Conservation (phyloP, 176 grass and related monocot species). For the Stipa capillata region DNA sequence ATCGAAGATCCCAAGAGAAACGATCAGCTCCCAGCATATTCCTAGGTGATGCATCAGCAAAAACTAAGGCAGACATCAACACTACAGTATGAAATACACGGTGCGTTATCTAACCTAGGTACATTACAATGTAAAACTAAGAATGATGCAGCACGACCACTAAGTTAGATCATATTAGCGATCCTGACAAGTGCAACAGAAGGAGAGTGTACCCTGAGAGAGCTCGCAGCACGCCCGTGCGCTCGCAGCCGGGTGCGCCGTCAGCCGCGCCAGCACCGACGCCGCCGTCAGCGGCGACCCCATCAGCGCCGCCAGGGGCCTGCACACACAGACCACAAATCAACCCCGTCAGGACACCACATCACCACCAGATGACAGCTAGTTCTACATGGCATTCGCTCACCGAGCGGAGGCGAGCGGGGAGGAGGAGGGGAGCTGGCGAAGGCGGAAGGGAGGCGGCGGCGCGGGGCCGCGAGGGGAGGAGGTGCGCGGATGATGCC, state of each 20-base stretch:
- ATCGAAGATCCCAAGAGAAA: neutral
- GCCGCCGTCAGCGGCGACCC: slow-evolving; percentile 41
- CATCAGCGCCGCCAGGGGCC: slow-evolving; percentile 62
- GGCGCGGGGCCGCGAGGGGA: slow-evolving; percentile 31
- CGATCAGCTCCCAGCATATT: too few species aligned
- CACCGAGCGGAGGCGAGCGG: slow-evolving; percentile 28
- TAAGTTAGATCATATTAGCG: slow-evolving; percentile 28
- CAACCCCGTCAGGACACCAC: neutral
- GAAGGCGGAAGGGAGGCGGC: slow-evolving; percentile 37
- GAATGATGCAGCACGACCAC: slow-evolving; percentile 21
- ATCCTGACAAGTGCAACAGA: slow-evolving; percentile 48
- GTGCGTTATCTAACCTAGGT: neutral
- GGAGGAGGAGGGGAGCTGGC: neutral
- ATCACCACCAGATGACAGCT: neutral
- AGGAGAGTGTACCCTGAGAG: slow-evolving; percentile 76
- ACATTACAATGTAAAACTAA: neutral
- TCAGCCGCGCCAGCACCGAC: slow-evolving; percentile 51
- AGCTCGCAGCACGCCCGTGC: slow-evolving; percentile 95
- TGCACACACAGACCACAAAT: slow-evolving; percentile 17
- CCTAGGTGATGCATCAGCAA: neutral
- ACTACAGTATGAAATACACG: neutral
- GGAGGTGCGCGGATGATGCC: slow-evolving; percentile 20
- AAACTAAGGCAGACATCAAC: neutral
- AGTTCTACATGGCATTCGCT: neutral
- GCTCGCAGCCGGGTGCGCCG: slow-evolving; percentile 65